A percentile compares a stretch with the other conserved stretches of the same genome.
phyloP scores from a whole-genome alignment of 495 filamentous ascomycete species.

The Tuber brumale region DNA sequence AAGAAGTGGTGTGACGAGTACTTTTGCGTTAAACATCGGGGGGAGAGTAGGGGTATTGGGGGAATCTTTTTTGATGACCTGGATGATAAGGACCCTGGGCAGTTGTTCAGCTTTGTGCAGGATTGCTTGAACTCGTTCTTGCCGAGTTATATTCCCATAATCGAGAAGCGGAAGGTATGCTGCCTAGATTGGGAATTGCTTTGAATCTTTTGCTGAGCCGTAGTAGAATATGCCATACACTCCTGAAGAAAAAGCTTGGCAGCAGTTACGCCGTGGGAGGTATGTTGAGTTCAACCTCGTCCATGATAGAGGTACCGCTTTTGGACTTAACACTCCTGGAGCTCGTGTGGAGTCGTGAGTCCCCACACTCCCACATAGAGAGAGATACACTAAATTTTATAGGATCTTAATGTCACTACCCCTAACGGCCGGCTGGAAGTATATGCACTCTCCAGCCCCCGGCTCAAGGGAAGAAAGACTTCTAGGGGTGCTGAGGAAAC shows the following conservation, averaged over 20 bases:
- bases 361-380: neutral
- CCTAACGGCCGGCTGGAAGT: constrained; percentile 85
- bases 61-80: constrained; percentile 99
- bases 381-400: constrained; percentile 2
- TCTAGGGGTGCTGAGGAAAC: constrained; percentile 74
- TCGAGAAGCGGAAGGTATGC: constrained; percentile 66
- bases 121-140: constrained; percentile 79
- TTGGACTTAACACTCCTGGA: constrained; percentile 87
- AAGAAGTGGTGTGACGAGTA: constrained; percentile 99
- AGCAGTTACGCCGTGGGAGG: constrained; percentile 81
- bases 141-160: constrained; percentile 84
- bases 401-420: constrained; percentile 97
- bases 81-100: constrained; percentile 85
- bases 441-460: constrained; percentile 80
- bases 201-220: neutral
- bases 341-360: constrained; percentile 64
- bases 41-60: constrained; percentile 81
- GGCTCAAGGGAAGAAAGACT: constrained; percentile 68
- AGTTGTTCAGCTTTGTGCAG: constrained; percentile 84
- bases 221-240: constrained; percentile 68
- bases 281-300: constrained; percentile 99
- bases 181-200: neutral
- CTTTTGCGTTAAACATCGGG: constrained; percentile 86
- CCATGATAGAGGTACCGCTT: constrained; percentile 91
- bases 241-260: constrained; percentile 83